Base-by-base conservation (phyloP, 2,329 filamentous ascomycete genomes). In the Aspergillus persii region DNA sequence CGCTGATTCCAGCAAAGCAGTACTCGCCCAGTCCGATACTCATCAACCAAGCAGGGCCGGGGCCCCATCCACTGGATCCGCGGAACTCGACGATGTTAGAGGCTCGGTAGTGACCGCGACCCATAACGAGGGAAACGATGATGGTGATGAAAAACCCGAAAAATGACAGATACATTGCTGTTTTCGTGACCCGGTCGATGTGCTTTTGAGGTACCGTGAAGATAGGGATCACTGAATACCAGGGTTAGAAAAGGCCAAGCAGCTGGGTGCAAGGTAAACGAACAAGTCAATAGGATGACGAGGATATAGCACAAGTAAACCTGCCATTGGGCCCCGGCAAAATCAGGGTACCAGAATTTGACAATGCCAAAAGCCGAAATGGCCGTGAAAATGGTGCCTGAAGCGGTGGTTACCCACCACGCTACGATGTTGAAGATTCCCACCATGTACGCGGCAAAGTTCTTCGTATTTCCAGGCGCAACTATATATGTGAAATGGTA, bases 401-500 rank as follows among this genome's bases (percentile, higher is more conserved):
- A 61, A 4, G 61, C 60, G 8, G 61, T 63, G 9, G 54, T 61
- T 1, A 70, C 59, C 67, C 64, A 71, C 66, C 68, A 72, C 3
- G 61, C 68, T 6, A 72, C 31, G 11, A 70, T 54, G 30, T 61
- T 69, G 52, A 70, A 63, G 47, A 62, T 62, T 4, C 69, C 69
- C 4, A 70, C 60, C 5, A 59, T 50, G 41, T 67, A 71, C 9
- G 69, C 68, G 8, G 64, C 63, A 48, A 71, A 70, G 8, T 59
- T 64, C 49, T 63, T 69, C 18, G 57, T 54, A 8, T 51, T 47
- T 8, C 58, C 55, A 0, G 69, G 69, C 0, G 69, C 63, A 29
- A 72, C 47, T 23, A 71, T 68, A 39, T 67, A 72, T 8, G 64
- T 65, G 53, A 69, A 71, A 56, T 72, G 69, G 48, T 72, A 71